Evolutionary conservation across 2,329 filamentous ascomycete genomes (phyloP).

Genomic region (Thyridium curvatum): DNA sequence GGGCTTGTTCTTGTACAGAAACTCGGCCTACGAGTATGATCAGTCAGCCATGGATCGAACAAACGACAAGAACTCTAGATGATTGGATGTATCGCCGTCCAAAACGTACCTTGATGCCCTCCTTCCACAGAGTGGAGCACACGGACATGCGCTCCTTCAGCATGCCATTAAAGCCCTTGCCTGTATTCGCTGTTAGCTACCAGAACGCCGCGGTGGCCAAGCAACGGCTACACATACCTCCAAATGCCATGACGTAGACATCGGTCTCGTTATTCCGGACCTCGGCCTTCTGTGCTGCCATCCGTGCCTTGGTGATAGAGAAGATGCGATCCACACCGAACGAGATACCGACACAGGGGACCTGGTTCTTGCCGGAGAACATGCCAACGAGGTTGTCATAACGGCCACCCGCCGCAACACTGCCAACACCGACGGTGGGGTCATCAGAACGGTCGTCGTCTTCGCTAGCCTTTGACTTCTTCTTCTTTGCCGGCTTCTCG

Average conservation of each 20-base stretch:
- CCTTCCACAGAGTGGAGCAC: slow-evolving; percentile 72
- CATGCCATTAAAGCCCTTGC: slow-evolving; percentile 75
- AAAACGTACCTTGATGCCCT: slow-evolving; percentile 62
- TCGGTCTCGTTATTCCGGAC: slow-evolving; percentile 67
- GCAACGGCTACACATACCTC: slow-evolving; percentile 42
- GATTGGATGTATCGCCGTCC: neutral
- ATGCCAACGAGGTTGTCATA: slow-evolving; percentile 93
- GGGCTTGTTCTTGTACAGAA: slow-evolving; percentile 83
- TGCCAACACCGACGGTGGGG: slow-evolving; percentile 77
- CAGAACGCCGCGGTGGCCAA: too few relatives aligned
- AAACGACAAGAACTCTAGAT: neutral
- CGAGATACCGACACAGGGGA: slow-evolving; percentile 87
- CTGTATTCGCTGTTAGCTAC: too few relatives aligned
- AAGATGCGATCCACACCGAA: slow-evolving; percentile 96
- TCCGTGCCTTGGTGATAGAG: slow-evolving; percentile 74
- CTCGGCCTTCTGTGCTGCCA: slow-evolving; percentile 35
- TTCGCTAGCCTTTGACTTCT: slow-evolving; percentile 46
- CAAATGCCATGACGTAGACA: slow-evolving; percentile 92
- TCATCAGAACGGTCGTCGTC: slow-evolving; percentile 67
- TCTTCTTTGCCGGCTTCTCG: slow-evolving; percentile 12
- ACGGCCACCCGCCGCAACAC: slow-evolving; percentile 81
- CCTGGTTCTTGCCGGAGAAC: slow-evolving; percentile 76
- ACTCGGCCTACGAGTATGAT: slow-evolving; percentile 55
- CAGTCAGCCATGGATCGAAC: neutral
- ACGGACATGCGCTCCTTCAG: slow-evolving; percentile 80